A percentile compares a stretch with the other conserved stretches of the same genome.
phyloP scores from a whole-genome alignment of 108 stramenopile genomes.

The Pseudonitzschia multiseries region DNA sequence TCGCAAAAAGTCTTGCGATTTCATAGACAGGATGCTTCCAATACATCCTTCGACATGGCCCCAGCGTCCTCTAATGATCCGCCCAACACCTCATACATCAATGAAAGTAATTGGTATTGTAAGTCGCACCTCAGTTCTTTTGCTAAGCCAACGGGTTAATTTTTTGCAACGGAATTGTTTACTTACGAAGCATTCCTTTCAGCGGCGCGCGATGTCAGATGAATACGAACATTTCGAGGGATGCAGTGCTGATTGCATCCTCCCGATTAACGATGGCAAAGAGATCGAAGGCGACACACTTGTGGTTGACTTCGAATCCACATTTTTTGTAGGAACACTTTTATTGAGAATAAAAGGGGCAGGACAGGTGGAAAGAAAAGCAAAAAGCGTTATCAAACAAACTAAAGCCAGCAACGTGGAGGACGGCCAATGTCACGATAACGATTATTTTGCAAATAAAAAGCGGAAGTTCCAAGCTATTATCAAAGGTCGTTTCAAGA shows the following conservation, averaged over 20 bases:
- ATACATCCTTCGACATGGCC: conserved; percentile 44
- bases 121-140: conserved; percentile 5
- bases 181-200: not conserved
- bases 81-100: conserved; percentile 43
- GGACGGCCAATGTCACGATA: not conserved
- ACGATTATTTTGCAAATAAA: conserved; percentile 49
- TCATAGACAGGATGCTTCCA: not conserved
- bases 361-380: not conserved
- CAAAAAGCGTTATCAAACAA: not conserved
- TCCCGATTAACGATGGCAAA: conserved; percentile 59
- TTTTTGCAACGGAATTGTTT: not conserved
- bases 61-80: conserved; percentile 51
- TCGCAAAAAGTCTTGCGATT: not conserved
- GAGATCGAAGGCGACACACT: conserved; percentile 49
- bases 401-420: not conserved
- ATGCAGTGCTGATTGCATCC: conserved; percentile 40
- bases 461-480: conserved; percentile 66
- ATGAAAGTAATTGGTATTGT: conserved; percentile 53
- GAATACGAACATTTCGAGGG: conserved; percentile 15
- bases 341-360: conserved; percentile 46
- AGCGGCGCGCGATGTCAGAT: not conserved
- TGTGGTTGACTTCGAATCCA: conserved; percentile 66
- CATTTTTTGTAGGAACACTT: conserved; percentile 52
- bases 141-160: not conserved
- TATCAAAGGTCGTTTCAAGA: conserved; percentile 52